These are phyloP conservation scores for Pleurotus sapidus DNA, from an alignment of 768 basidiomycete species.

Conservation along the genomic window DNA sequence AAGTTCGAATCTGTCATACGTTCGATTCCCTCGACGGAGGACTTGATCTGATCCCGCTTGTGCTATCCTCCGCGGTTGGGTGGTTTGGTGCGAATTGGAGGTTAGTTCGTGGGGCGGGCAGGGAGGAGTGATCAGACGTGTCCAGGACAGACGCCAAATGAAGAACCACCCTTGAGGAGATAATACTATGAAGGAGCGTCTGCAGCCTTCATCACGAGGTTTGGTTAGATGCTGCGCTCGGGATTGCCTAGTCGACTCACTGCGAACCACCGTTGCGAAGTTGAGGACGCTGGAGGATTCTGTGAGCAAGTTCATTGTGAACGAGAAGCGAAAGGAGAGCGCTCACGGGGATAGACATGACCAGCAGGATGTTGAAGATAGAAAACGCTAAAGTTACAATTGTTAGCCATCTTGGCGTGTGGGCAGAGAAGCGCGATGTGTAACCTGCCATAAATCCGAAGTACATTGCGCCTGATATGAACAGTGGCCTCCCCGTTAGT, in stretches of 20 bases:
- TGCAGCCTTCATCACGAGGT: background rate
- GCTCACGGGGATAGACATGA: background rate
- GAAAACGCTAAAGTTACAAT: background rate
- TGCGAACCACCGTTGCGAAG: background rate
- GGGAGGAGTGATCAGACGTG: background rate
- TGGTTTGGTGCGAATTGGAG: background rate
- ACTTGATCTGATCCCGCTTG: too few relatives aligned
- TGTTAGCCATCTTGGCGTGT: too few relatives aligned
- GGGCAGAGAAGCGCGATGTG: too few relatives aligned
- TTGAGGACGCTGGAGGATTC: background rate
- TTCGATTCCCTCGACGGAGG: too few relatives aligned
- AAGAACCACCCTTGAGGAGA: background rate
- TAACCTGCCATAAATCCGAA: conserved; percentile 1
- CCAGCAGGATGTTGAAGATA: background rate
- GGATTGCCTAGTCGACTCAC: background rate
- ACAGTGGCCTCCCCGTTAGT: background rate
- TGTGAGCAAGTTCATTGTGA: too few relatives aligned
- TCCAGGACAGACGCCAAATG: background rate
- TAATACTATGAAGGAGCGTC: background rate
- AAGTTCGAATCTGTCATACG: too few relatives aligned
- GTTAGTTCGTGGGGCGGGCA: background rate
- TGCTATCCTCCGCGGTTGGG: too few relatives aligned
- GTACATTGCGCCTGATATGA: background rate
- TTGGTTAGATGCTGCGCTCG: too few relatives aligned
- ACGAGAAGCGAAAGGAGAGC: background rate